Conservation (phyloP, 805 yeast species). For the Sungouiozyma ichnusensis region DNA sequence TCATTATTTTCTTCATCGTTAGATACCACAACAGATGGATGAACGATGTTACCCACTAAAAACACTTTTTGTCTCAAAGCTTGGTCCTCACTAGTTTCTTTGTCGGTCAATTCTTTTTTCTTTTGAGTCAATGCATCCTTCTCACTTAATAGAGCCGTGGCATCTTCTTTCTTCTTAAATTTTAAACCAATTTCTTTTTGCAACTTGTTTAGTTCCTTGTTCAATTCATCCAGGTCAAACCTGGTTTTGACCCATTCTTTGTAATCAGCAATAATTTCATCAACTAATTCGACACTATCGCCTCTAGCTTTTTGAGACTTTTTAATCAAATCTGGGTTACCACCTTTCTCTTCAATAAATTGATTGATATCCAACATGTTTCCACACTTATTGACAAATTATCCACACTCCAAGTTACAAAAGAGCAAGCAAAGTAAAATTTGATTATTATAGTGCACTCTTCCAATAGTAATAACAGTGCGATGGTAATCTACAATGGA, state of each 20-base stretch:
- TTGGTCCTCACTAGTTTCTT: conserved; percentile 73
- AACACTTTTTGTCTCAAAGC: conserved; percentile 71
- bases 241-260: conserved; percentile 84
- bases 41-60: conserved; percentile 89
- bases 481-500: too few relatives aligned
- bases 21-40: conserved; percentile 80
- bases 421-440: neutral
- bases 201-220: conserved; percentile 77
- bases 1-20: conserved; percentile 87
- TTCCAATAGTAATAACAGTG: neutral
- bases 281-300: conserved; percentile 87
- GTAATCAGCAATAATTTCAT: conserved; percentile 86
- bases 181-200: conserved; percentile 91
- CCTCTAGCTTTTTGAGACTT: conserved; percentile 91
- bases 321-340: conserved; percentile 82
- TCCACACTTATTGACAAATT: neutral
- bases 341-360: conserved; percentile 94
- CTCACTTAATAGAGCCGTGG: conserved; percentile 67
- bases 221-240: conserved; percentile 81
- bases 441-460: neutral
- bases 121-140: conserved; percentile 65
- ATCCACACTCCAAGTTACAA: neutral
- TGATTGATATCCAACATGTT: conserved; percentile 84
- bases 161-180: conserved; percentile 92
- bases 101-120: conserved; percentile 54